Percentiles rank a stretch among this genome's conserved stretches.
These are phyloP conservation scores for Macroventuria anomochaeta DNA, from an alignment of 2,329 filamentous ascomycete genomes.

Conservation along the genomic window DNA sequence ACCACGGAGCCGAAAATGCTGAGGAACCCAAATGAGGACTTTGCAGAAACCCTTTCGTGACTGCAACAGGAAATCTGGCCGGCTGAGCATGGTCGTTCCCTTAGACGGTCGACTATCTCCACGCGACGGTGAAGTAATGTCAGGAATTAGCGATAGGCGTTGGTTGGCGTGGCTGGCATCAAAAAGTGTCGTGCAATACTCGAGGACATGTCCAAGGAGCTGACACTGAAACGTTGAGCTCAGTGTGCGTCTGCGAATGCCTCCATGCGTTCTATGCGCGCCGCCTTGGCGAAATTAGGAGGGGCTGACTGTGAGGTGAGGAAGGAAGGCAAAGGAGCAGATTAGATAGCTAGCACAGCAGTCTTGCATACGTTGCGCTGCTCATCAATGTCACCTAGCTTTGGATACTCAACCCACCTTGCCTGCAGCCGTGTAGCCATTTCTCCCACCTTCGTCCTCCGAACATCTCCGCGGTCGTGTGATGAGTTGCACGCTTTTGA, in stretches of 20 bases:
- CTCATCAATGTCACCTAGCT: slow-evolving; percentile 2
- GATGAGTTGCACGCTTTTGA: neutral
- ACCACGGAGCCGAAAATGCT: slow-evolving; percentile 41
- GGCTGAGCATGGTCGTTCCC: slow-evolving; percentile 12
- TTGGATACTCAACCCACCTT: slow-evolving; percentile 1
- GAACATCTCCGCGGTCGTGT: neutral
- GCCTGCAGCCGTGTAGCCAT: no score
- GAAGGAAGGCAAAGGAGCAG: neutral
- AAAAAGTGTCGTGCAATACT: slow-evolving; percentile 3
- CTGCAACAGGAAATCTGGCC: slow-evolving; percentile 7
- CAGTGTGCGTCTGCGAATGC: neutral
- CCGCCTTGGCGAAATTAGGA: neutral
- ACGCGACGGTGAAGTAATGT: slow-evolving; percentile 39
- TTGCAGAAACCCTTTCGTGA: slow-evolving; percentile 18
- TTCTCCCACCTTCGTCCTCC: no score
- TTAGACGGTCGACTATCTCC: slow-evolving; percentile 33
- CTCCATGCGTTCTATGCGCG: neutral
- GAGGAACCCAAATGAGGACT: slow-evolving; percentile 49
- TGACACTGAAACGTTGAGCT: no score
- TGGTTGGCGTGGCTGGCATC: slow-evolving; percentile 34
- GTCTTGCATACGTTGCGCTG: slow-evolving; percentile 8
- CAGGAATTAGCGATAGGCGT: slow-evolving; percentile 50
- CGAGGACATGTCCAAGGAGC: neutral
- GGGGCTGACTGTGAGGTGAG: neutral
- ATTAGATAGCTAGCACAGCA: slow-evolving; percentile 6